Evolutionary conservation across 345 rosid species (phyloP), one percentile per base, ranked within the genome.

Genomic region (Salix koriyanagi): DNA sequence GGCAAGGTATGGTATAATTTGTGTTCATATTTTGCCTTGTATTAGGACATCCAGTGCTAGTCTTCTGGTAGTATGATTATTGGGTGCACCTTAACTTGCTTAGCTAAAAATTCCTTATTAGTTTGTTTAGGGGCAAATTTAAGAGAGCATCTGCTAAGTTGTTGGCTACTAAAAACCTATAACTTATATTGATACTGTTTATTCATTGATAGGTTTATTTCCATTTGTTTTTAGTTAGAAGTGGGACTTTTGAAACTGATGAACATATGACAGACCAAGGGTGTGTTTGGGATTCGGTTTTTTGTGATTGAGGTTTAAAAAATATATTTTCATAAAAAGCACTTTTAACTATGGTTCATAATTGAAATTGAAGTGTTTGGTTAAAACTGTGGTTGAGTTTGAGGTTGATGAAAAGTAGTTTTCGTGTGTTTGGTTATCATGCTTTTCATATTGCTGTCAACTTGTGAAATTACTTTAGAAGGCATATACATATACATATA

Each of bases 1-100:
- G 71, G 87, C 86, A 86, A 87, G 91, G 96, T 89, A 85, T 48
- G 67, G 25, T 75, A 44, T n/a, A 23, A 26, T 67, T 19, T 61
- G 44, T 42, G 70, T 4, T 18, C 54, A 5, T 52, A 5, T 23
- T 13, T 41, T 39, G 19, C 52, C 23, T 15, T 5, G 16, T 10
- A 13, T 39, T 26, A 21, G 69, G 21, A 10, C 39, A 18, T 25
- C 11, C 62, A 14, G 41, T 67, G 37, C 14, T 42, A 25, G 70
- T 39, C 21, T 41, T 42, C 44, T 58, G 15, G 42, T 50, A 16
- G 16, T n/a, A 23, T 67, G 19, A 2, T 12, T 72, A 21, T 42
- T 2, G 30, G 21, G 50, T 4, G 37, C 39, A 25, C 23, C 21
- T 1, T 37, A 11, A 54, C 26, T 16, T 36, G 50, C 67, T 8